Evolutionary conservation across 768 basidiomycete species (phyloP).

Genomic region (Lactarius vividus): DNA sequence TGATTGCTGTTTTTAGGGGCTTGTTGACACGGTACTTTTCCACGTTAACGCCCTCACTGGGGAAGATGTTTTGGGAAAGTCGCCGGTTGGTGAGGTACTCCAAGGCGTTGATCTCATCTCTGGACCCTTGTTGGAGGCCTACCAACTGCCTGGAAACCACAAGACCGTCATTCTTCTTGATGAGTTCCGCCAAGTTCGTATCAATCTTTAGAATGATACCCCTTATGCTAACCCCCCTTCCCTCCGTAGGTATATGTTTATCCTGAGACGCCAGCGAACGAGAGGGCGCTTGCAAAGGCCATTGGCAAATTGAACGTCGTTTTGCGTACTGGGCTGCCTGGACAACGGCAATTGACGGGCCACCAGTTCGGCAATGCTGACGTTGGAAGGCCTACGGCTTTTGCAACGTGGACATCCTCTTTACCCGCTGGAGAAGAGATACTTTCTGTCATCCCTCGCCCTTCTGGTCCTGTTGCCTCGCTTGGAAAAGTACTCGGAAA

Average conservation of each 20-base stretch:
- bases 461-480: slow-evolving; percentile 61
- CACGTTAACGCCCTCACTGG: slow-evolving; percentile 79
- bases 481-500: slow-evolving; percentile 84
- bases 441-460: slow-evolving; percentile 47
- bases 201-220: neutral
- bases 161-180: slow-evolving; percentile 68
- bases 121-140: slow-evolving; percentile 59
- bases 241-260: slow-evolving; percentile 56
- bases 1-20: slow-evolving; percentile 39
- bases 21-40: slow-evolving; percentile 72
- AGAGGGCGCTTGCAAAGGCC: slow-evolving; percentile 43
- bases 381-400: slow-evolving; percentile 47
- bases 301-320: slow-evolving; percentile 54
- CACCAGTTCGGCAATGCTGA: slow-evolving; percentile 49
- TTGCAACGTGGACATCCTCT: slow-evolving; percentile 64
- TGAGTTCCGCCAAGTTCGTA: slow-evolving; percentile 66
- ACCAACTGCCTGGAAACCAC: slow-evolving; percentile 42
- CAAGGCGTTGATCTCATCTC: slow-evolving; percentile 61
- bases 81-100: slow-evolving; percentile 39
- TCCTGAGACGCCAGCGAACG: slow-evolving; percentile 53
- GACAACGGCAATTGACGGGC: slow-evolving; percentile 51
- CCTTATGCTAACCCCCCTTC: neutral
- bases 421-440: slow-evolving; percentile 58
- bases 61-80: slow-evolving; percentile 44
- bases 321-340: slow-evolving; percentile 45